Evolutionary conservation across 805 yeast species (phyloP), one percentile per base, ranked within the genome.

Genomic region (Peterozyma toletana): DNA sequence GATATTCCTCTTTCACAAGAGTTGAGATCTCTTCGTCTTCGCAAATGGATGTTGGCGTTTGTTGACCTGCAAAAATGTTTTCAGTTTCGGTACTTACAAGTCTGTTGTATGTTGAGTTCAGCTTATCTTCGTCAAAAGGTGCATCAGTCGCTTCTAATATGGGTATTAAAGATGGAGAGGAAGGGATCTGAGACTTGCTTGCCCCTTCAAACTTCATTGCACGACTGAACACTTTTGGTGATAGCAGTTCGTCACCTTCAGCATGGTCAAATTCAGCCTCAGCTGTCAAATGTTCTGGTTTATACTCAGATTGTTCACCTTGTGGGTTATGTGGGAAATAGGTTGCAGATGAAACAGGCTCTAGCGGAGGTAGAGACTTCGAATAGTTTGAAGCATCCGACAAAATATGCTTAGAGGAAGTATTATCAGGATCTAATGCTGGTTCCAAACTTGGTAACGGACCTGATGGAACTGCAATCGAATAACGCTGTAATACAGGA

Each of bases 291-390:
- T 74, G 78, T 52, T 71, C 72, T 29, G 63, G 58, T 13, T 43
- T 40, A 16, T 14, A 38, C 39, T 35, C 27, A 17, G 33, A 40
- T 9, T 37, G 34, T 11, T 60, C 60, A 17, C 59, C 60, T 21
- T 21, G 27, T 14, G 80, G 75, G 3, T 77, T 73, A 56, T 82
- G 86, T 2, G 89, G 89, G 45, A 79, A 72, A 55, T 81, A 83
- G 1, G 86, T 80, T 1, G 87, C 88, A 2, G 84, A 77, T 0
- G 85, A 78, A 0, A 80, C 75, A 0, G 86, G 86, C 46, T 81
- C 83, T 38, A 77, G 51, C 0, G 61, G 52, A 16, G 60, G 51
- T 21, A 57, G 16, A 21, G 50, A 35, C 36, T 41, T 6, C n/a
- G 44, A 41, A 11, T 21, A 14, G 13, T 31, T 31, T 31, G 34